Percentiles rank a stretch among this genome's conserved stretches.
These are phyloP conservation scores for Candida sonorensis DNA, from an alignment of 805 yeast species.

Conservation along the genomic window DNA sequence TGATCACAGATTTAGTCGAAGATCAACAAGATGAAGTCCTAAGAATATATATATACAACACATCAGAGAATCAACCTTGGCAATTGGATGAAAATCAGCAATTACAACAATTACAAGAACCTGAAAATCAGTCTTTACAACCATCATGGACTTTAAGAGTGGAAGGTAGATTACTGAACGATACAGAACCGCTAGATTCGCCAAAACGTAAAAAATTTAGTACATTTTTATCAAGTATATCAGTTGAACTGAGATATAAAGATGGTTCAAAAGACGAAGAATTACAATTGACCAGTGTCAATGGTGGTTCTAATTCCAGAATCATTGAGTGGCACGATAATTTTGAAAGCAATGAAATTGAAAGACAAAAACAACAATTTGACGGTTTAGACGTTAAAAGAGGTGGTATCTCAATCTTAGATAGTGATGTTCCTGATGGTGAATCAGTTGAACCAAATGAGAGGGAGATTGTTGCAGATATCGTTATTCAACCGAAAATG, in stretches of 20 bases:
- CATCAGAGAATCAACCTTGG: constrained; percentile 88
- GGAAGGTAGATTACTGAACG: constrained; percentile 71
- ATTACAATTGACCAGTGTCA: constrained; percentile 14
- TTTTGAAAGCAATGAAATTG: constrained; percentile 23
- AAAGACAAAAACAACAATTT: constrained; percentile 41
- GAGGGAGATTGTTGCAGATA: constrained; percentile 55
- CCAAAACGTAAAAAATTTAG: constrained; percentile 58
- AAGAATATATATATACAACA: constrained; percentile 77
- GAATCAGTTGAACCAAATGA: constrained; percentile 19
- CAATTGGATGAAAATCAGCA: constrained; percentile 30
- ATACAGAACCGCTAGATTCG: constrained; percentile 38
- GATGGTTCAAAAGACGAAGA: constrained; percentile 21
- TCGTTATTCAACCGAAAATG: constrained; percentile 77
- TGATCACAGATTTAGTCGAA: constrained; percentile 34
- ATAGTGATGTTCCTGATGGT: constrained; percentile 16
- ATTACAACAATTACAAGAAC: constrained; percentile 14
- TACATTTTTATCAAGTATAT: constrained; percentile 73
- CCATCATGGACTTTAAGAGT: constrained; percentile 80
- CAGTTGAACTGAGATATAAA: constrained; percentile 56
- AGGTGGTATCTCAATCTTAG: constrained; percentile 43
- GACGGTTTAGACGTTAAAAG: constrained; percentile 90
- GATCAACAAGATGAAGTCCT: constrained; percentile 61
- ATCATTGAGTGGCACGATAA: constrained; percentile 90
- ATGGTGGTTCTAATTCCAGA: constrained; percentile 29
- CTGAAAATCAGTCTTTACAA: too few species aligned